These are phyloP conservation scores for Zizania palustris DNA, from an alignment of 202 grass and related monocot species.

Conservation along the genomic window DNA sequence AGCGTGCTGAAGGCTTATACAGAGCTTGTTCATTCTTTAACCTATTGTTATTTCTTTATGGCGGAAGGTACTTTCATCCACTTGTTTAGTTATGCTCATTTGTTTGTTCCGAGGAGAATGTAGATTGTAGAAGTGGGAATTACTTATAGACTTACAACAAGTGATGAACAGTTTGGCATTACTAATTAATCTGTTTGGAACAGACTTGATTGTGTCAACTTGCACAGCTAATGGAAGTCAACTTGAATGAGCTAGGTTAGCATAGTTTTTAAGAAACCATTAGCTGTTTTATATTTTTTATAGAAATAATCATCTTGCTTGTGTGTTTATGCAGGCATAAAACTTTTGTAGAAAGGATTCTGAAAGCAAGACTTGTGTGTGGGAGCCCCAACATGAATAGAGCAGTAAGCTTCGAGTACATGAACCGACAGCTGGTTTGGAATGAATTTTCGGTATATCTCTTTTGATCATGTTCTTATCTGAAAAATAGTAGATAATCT, in stretches of 20 bases:
- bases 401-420: slow-evolving; percentile 98
- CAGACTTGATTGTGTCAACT: neutral
- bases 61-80: slow-evolving; percentile 68
- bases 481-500: too few relatives aligned
- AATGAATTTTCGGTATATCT: slow-evolving; percentile 95
- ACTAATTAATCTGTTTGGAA: slow-evolving; percentile 16
- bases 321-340: slow-evolving; percentile 72
- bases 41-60: slow-evolving; percentile 87
- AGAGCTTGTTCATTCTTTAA: slow-evolving; percentile 74
- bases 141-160: neutral
- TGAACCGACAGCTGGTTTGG: slow-evolving; percentile 98
- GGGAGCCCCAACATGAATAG: slow-evolving; percentile 96
- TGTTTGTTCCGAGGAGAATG: slow-evolving; percentile 16
- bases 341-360: slow-evolving; percentile 91
- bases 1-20: slow-evolving; percentile 86
- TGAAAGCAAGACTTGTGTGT: slow-evolving; percentile 95
- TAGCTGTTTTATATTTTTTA: slow-evolving; percentile 5
- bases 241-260: slow-evolving; percentile 33
- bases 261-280: slow-evolving; percentile 5
- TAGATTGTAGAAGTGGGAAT: slow-evolving; percentile 14
- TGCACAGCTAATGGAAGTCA: slow-evolving; percentile 3
- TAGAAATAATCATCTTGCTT: slow-evolving; percentile 23
- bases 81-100: slow-evolving; percentile 32
- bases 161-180: slow-evolving; percentile 6
- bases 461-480: slow-evolving; percentile 1